Evolutionary conservation across 176 grass and related monocot genomes (phyloP), one percentile per base, ranked within the genome.

Genomic region (Phyllostachys edulis): DNA sequence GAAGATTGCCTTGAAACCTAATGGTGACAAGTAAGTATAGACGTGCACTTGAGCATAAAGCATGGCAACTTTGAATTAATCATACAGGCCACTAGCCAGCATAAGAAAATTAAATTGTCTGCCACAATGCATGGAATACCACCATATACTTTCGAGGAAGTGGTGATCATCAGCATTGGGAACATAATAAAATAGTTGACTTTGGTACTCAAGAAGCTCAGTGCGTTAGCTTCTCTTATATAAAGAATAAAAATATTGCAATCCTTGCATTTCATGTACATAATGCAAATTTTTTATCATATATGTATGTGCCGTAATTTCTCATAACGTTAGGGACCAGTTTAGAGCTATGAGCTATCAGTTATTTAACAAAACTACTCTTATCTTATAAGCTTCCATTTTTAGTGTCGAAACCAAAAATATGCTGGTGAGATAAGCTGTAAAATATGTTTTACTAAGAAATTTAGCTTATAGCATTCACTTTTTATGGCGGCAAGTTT

Each of bases 361-460:
- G 39, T 41, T 41, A 29, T 51, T 32, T 54, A 26, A 55, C 5
- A 40, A 86, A 36, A 7, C 50, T 66, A 79, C 55, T 38, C 50
- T 40, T 50, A 81, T 24, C 37, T 50, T 64, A 52, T 42, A 82
- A 38, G 52, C 40, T 76, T 61, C 27, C 17, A 77, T 2, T 36
- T 82, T 45, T 74, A 61, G 26, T 52, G 76, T 63, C 9, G 3
- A 71, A 29, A 83, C 14, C 0, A 71, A 29, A 78, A 86, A 80
- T 54, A 21, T 63, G 36, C 13, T 46, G 62, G 56, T 27, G 29
- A 46, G 9, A 71, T 78, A 52, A 29, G 34, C 45, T 62, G 55
- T 47, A 52, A 67, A 46, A 55, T 85, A 71, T 15, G 32, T 74
- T 42, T 76, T n/a, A 44, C 51, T n/a, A n/a, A n/a, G 26, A 45